Percentiles rank a stretch among this genome's conserved stretches.
These are phyloP conservation scores for Rhizodiscina lignyota DNA, from an alignment of 495 filamentous ascomycete species.

Conservation along the genomic window DNA sequence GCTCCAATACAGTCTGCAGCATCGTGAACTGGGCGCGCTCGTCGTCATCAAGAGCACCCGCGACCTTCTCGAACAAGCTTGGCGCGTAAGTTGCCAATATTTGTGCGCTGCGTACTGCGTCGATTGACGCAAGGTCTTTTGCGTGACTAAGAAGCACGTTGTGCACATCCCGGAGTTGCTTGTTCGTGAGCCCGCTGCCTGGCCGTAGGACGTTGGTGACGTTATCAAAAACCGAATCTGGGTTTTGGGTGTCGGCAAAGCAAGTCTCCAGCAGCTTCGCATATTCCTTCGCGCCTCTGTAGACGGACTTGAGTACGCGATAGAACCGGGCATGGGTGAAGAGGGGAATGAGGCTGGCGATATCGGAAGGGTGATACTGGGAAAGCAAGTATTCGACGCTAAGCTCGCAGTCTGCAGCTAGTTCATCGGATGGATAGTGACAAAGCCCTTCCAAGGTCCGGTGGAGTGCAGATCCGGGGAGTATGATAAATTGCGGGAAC, in stretches of 20 bases:
- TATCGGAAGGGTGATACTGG: slow-evolving; percentile 75
- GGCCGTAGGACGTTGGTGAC: slow-evolving; percentile 65
- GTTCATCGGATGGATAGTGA: slow-evolving; percentile 59
- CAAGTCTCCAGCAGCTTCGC: slow-evolving; percentile 62
- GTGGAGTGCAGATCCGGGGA: slow-evolving; percentile 71
- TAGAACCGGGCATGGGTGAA: slow-evolving; percentile 75
- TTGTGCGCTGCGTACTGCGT: slow-evolving; percentile 50
- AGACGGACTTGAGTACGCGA: slow-evolving; percentile 83
- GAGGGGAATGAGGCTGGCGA: slow-evolving; percentile 53
- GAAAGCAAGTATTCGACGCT: slow-evolving; percentile 92
- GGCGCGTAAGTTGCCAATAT: slow-evolving; percentile 51
- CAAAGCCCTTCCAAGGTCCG: slow-evolving; percentile 70
- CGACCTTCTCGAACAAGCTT: slow-evolving; percentile 51
- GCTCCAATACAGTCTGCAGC: slow-evolving; percentile 62
- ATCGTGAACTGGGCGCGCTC: slow-evolving; percentile 58
- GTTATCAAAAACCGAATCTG: slow-evolving; percentile 55
- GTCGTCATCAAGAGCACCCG: slow-evolving; percentile 47
- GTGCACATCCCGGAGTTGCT: slow-evolving; percentile 60
- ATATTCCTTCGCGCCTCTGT: slow-evolving; percentile 65
- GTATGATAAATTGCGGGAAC: slow-evolving; percentile 86
- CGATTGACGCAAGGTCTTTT: slow-evolving; percentile 47
- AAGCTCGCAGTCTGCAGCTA: slow-evolving; percentile 87
- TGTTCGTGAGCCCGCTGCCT: slow-evolving; percentile 50
- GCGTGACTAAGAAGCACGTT: slow-evolving; percentile 54
- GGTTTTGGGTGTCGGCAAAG: slow-evolving; percentile 70